phyloP scores from a whole-genome alignment of 495 filamentous ascomycete genomes.

The Glarea lozoyensis region DNA sequence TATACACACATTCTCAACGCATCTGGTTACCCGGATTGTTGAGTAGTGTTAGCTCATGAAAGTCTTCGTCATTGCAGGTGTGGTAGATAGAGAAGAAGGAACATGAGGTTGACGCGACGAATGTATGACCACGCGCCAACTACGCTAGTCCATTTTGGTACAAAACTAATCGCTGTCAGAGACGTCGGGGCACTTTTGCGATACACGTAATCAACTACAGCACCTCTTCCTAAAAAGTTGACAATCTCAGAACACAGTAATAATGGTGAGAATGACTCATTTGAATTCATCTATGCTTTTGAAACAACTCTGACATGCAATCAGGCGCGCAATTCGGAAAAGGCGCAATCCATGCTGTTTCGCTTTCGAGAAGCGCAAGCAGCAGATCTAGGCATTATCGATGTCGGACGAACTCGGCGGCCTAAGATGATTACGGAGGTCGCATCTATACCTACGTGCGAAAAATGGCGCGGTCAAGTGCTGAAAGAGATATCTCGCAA shows the following conservation, averaged over 20 bases:
- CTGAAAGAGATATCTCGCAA: conserved; percentile 97
- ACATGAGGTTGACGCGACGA: conserved; percentile 12
- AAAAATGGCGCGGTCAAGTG: conserved; percentile 97
- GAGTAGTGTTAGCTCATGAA: conserved; percentile 17
- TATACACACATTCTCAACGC: conserved; percentile 20
- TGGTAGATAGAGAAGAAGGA: conserved; percentile 5
- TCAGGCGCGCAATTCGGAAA: conserved; percentile 79
- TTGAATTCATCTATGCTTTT: no score
- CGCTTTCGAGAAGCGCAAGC: conserved; percentile 98
- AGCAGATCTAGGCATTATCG: conserved; percentile 91
- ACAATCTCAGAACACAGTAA: neutral
- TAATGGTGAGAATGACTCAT: no score
- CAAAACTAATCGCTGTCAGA: neutral
- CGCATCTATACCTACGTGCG: conserved; percentile 74
- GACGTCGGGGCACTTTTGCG: neutral
- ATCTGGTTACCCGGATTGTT: conserved; percentile 9
- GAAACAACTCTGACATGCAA: no score
- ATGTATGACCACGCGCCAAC: conserved; percentile 8
- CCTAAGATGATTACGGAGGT: conserved; percentile 81
- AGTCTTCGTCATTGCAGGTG: conserved; percentile 23
- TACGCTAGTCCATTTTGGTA: conserved; percentile 6
- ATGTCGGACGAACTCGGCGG: conserved; percentile 79
- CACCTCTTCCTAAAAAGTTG: neutral
- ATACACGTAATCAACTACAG: neutral
- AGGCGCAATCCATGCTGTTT: conserved; percentile 99